Conservation (phyloP, 805 yeast genomes). For the Candida oleophila region DNA sequence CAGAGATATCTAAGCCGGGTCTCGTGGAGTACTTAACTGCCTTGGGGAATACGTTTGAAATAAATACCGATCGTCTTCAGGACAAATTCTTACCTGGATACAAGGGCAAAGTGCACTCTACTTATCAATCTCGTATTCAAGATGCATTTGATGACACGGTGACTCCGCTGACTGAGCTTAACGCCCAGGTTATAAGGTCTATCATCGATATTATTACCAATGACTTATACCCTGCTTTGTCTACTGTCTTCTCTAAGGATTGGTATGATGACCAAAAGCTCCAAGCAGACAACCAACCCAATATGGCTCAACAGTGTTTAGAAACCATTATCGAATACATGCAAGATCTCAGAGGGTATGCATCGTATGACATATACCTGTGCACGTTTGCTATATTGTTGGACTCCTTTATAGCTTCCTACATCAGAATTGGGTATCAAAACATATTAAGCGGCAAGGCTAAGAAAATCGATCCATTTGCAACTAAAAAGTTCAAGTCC, state of each 20-base stretch:
- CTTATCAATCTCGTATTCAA: constrained; percentile 32
- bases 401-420: constrained; percentile 37
- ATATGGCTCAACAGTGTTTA: constrained; percentile 57
- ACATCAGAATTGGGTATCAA: constrained; percentile 39
- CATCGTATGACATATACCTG: constrained; percentile 41
- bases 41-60: constrained; percentile 82
- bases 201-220: constrained; percentile 69
- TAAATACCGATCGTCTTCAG: constrained; percentile 62
- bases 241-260: constrained; percentile 58
- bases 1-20: constrained; percentile 55
- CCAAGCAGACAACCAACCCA: constrained; percentile 29
- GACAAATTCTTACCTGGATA: constrained; percentile 67
- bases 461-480: constrained; percentile 39
- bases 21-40: constrained; percentile 79
- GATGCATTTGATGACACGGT: constrained; percentile 44
- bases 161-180: constrained; percentile 72
- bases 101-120: constrained; percentile 53
- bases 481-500: constrained; percentile 34
- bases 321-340: constrained; percentile 78
- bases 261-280: constrained; percentile 61
- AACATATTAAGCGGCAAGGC: constrained; percentile 42
- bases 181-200: constrained; percentile 68
- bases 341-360: constrained; percentile 55
- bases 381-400: constrained; percentile 37
- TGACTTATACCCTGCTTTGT: constrained; percentile 64